phyloP scores from a whole-genome alignment of 2,329 filamentous ascomycete genomes.

The Lachnellula cervina region DNA sequence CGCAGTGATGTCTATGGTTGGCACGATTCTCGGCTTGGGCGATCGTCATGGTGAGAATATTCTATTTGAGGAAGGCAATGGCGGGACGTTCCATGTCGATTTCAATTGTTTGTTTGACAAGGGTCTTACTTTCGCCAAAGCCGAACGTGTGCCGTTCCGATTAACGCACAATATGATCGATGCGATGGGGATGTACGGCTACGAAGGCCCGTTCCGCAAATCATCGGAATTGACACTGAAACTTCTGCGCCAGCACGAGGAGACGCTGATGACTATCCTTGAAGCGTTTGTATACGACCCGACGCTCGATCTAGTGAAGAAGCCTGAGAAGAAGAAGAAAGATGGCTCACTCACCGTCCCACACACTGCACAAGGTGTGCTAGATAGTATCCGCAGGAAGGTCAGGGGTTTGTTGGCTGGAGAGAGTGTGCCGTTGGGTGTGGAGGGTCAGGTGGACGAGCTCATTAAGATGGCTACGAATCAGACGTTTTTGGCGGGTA shows the following conservation, averaged over 20 bases:
- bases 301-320: constrained; percentile 85
- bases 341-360: constrained; percentile 43
- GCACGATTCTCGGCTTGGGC: constrained; percentile 86
- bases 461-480: constrained; percentile 83
- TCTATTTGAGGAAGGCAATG: constrained; percentile 86
- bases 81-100: constrained; percentile 94
- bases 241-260: constrained; percentile 83
- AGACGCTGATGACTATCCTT: constrained; percentile 94
- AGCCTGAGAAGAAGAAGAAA: constrained; percentile 48
- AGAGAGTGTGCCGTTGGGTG: constrained; percentile 87
- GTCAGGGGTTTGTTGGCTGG: constrained; percentile 76
- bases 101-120: constrained; percentile 99
- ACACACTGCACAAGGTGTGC: constrained; percentile 70
- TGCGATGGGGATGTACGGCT: constrained; percentile 91
- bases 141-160: constrained; percentile 91
- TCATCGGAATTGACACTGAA: constrained; percentile 84
- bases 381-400: constrained; percentile 85
- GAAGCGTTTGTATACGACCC: constrained; percentile 98
- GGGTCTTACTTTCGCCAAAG: constrained; percentile 88
- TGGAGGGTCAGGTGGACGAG: constrained; percentile 96
- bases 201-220: constrained; percentile 87
- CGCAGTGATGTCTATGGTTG: constrained; percentile 99
- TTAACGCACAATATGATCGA: constrained; percentile 98
- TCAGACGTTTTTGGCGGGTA: constrained; percentile 72
- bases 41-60: constrained; percentile 98